Conservation (phyloP, 352 stramenopile genomes). For the Chrysophaeum taylorii region DNA sequence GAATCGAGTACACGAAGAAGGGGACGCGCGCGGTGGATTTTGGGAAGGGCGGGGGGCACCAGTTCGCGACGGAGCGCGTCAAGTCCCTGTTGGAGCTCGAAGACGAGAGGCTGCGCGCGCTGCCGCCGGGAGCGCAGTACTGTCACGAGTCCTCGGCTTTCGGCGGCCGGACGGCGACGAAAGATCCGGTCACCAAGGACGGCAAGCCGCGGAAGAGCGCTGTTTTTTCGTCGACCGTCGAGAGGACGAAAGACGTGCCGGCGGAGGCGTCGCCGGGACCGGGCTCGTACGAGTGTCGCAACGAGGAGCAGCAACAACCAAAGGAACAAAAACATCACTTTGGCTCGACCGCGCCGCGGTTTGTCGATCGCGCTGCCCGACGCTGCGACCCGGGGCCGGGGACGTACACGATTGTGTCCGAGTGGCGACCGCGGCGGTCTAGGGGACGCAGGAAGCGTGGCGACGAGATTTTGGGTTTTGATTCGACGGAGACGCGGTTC, state of each 20-base stretch:
- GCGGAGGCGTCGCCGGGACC: no score
- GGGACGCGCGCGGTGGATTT: neutral
- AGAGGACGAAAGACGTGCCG: no score
- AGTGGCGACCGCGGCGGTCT: no score
- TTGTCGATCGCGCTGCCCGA: no score
- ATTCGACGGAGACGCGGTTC: neutral
- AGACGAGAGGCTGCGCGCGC: neutral
- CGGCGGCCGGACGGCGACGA: neutral
- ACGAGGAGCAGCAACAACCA: no score
- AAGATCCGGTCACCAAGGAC: no score
- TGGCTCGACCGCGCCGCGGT: no score
- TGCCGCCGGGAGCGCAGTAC: neutral
- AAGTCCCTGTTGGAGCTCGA: neutral
- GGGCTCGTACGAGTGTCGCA: no score
- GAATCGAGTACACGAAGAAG: neutral
- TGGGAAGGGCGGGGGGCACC: neutral
- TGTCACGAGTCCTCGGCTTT: neutral
- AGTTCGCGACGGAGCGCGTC: neutral
- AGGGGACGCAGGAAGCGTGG: neutral
- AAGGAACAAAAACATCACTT: no score
- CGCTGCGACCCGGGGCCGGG: no score
- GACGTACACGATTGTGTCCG: no score
- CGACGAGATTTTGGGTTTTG: neutral
- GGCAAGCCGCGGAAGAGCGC: neutral
- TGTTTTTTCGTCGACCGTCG: neutral